Evolutionary conservation across 1,284 basidiomycete species (phyloP).

Genomic region (Apiotrichum sp.): DNA sequence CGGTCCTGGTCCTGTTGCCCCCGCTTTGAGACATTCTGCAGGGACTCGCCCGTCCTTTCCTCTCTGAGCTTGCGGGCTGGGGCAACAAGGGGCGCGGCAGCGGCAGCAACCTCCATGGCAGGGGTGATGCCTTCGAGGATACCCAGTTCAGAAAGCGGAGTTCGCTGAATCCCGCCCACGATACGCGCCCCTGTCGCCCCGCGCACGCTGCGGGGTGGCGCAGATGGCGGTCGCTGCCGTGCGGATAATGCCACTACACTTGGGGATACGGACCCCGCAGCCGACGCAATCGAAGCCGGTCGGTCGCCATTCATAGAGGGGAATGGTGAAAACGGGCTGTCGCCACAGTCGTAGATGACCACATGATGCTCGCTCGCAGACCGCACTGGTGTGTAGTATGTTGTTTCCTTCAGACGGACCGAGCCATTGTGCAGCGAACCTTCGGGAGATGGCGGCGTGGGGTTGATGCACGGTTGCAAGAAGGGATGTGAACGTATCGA

Average conservation of each 20-base stretch:
- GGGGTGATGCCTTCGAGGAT: background rate
- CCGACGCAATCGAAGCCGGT: background rate
- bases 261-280: background rate
- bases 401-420: background rate
- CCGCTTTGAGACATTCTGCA: background rate
- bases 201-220: constrained; percentile 1
- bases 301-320: background rate
- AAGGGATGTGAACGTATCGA: background rate
- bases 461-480: background rate
- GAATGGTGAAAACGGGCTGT: background rate
- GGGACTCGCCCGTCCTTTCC: background rate
- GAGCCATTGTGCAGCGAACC: background rate
- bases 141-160: background rate
- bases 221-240: background rate
- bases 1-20: too few relatives aligned
- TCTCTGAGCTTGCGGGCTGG: background rate
- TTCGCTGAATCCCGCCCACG: background rate
- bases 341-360: background rate
- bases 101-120: background rate
- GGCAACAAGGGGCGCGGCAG: background rate
- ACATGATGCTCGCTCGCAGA: background rate
- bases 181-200: background rate
- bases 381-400: background rate
- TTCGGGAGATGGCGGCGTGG: background rate
- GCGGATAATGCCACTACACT: background rate